These are phyloP conservation scores for Coniochaeta ligniaria DNA, from an alignment of 2,329 filamentous ascomycete genomes.

Conservation along the genomic window DNA sequence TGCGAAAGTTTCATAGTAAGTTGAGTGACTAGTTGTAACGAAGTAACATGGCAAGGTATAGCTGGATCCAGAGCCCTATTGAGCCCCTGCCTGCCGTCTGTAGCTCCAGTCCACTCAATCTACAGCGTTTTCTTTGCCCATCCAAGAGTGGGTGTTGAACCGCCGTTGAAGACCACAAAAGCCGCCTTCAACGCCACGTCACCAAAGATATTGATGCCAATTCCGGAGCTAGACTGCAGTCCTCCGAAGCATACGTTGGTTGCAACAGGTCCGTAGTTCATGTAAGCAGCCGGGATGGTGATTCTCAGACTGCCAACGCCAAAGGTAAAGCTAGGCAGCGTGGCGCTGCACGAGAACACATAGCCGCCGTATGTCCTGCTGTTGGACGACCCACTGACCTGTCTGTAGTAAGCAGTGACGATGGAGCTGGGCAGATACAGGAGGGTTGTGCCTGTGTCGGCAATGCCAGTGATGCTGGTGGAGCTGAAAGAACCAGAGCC, in stretches of 20 bases:
- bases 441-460: conserved; percentile 53
- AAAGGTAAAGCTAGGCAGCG: conserved; percentile 42
- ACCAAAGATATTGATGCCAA: conserved; percentile 18
- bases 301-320: conserved; percentile 36
- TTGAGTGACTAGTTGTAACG: too few relatives aligned
- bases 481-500: conserved; percentile 25
- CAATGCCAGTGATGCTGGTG: conserved; percentile 34
- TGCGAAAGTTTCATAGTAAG: too few relatives aligned
- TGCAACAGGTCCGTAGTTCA: conserved; percentile 22
- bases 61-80: not conserved
- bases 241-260: conserved; percentile 53
- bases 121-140: conserved; percentile 14
- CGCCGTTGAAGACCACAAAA: conserved; percentile 17
- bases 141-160: conserved; percentile 11
- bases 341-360: conserved; percentile 42
- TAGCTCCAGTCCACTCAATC: not conserved
- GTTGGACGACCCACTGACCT: conserved; percentile 35
- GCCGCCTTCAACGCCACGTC: conserved; percentile 17
- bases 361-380: conserved; percentile 34
- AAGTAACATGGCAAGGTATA: too few relatives aligned
- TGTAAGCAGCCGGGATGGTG: conserved; percentile 38
- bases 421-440: conserved; percentile 40
- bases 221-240: conserved; percentile 38
- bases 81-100: not conserved
- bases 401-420: conserved; percentile 41